Evolutionary conservation across 306 rosid genomes (phyloP), one percentile per base, ranked within the genome.

Genomic region (Nissolia schottii): DNA sequence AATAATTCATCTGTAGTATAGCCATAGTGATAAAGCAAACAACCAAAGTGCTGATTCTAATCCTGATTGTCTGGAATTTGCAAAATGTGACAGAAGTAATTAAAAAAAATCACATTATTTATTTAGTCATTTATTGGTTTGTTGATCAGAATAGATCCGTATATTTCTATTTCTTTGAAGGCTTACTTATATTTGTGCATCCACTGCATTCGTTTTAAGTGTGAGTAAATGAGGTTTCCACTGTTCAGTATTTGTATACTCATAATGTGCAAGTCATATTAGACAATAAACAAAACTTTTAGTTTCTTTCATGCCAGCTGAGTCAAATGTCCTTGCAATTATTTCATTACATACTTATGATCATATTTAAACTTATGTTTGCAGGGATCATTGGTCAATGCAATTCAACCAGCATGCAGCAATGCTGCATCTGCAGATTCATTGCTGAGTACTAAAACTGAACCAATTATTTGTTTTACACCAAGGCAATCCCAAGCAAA

Each of bases 391-490:
- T 76, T 51, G 63, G 79, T 64, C 63, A 82, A 76, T 80, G 79
- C 71, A 14, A 57, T 64, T 34, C 91, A 83, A 70, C 90, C 97
- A 59, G 91, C 87, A 15, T 82, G 81, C 81, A 89, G 93, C 90
- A 94, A 75, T 49, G 84, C 89, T 2, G 96, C 92, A 37, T 95
- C 96, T 41, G 96, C 87, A 12, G 99, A 95, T 77, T 95, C 99
- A 4, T 38, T 74, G 22, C 28, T 87, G 80, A 95, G 97, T 74
- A 43, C 86, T 1, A 92, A 89, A 85, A 92, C 99, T 3, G 99
- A 92, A 67, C 92, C 97, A 0, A 45, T 84, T 78, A 70, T 88
- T 60, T 83, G 89, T 78, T 80, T 79, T 31, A 60, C 79, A 24
- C 62, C 69, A 58, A 88, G 25, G 79, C 92, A 82, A 84, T 89